Base-by-base conservation (phyloP, 805 yeast genomes). In the Clavispora phyllophila region DNA sequence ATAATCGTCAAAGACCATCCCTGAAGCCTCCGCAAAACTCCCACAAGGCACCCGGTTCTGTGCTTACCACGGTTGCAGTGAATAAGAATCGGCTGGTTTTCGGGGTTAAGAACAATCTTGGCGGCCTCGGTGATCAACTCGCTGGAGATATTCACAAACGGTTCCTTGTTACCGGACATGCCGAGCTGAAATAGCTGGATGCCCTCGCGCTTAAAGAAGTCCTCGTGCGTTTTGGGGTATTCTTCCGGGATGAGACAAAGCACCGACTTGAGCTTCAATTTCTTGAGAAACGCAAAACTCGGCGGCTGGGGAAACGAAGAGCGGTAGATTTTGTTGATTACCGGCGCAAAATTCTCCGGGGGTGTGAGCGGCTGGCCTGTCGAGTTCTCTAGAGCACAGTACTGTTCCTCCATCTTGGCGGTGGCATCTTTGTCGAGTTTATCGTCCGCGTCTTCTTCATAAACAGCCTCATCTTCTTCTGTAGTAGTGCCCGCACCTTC, bases 41-140 rank as follows among this genome's bases (percentile, higher is more conserved):
- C 99, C 24, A 93, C 90, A 13, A 93, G 71, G 62, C 98, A 93
- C 0, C 99, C 99, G 0, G 99, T 93, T 53, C 99, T 74, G 62
- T 93, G 99, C 61, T 91, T 93, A 9, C 99, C 99, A 45, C 96
- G 70, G 65, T 93, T 93, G 65, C 99, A 93, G 62, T 93, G 99
- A 35, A 93, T 87, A 49, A 93, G 68, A 10, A 93, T 70, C 2
- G 99, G 99, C 45, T 89, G 98, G 62, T 93, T 91, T 18, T 61
- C 81, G 0, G 97, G 96, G 55, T 93, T 74, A 13, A 88, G 61
- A 12, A 88, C 87, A 26, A 89, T 84, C 57, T 83, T 81, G 49
- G 91, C 68, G 0, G 97, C 96, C 45, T 79, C 78, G 1, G 90
- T 84, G 24, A 93, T 79, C 29, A 84, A 69, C 27, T 81, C 82